phyloP scores from a whole-genome alignment of 352 stramenopile species.

The Pythium utonaiense region DNA sequence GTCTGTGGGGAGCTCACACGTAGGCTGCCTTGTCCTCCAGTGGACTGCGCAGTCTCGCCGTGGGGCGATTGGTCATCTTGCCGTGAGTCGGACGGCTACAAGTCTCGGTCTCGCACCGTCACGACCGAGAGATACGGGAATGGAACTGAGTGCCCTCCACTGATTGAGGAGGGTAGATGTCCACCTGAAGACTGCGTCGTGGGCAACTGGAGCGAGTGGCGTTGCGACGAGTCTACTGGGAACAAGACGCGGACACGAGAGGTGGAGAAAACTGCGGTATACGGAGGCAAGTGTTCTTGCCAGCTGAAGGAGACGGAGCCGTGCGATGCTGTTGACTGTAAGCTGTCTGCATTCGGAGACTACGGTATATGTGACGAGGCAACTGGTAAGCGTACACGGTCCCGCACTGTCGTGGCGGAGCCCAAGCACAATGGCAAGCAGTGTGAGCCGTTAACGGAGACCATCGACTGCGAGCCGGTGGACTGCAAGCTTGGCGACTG shows the following conservation, averaged over 20 bases:
- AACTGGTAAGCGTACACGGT: neutral
- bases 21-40: neutral
- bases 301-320: neutral
- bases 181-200: conserved; percentile 18
- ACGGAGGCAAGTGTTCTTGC: conserved; percentile 13
- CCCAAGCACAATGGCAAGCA: neutral
- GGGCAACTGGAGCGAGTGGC: conserved; percentile 8
- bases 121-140: conserved; percentile 31
- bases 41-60: conserved; percentile 3
- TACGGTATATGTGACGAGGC: neutral
- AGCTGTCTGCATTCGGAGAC: neutral
- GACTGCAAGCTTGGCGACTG: conserved; percentile 16
- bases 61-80: conserved; percentile 7
- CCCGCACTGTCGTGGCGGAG: neutral
- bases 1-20: neutral
- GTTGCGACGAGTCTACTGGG: conserved; percentile 8
- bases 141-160: conserved; percentile 30
- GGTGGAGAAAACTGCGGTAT: neutral
- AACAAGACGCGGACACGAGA: conserved; percentile 6
- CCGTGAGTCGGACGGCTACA: conserved; percentile 1
- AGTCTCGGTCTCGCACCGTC: conserved; percentile 18
- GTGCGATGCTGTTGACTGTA: neutral
- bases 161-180: conserved; percentile 33
- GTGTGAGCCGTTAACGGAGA: conserved; percentile 13
- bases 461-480: conserved; percentile 1